Conservation (phyloP, 1,139 yeast species). For the Spencermartinsiella ligniputridi region DNA sequence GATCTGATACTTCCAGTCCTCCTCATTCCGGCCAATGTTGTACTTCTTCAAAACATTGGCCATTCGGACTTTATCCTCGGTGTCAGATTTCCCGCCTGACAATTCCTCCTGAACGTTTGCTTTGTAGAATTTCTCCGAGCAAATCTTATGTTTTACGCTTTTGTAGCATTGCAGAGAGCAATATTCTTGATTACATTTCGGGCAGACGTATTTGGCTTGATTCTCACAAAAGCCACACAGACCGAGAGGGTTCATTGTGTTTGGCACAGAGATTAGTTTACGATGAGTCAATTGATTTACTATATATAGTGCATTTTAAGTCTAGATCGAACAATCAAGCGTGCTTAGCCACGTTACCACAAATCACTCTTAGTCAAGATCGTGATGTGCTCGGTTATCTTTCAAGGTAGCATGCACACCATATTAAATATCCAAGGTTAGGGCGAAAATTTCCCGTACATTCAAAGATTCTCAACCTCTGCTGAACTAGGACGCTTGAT, state of each 20-base stretch:
- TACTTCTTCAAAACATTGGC: constrained; percentile 16
- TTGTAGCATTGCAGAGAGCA: constrained; percentile 25
- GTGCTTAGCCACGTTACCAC: too few relatives aligned
- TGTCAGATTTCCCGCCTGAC: constrained; percentile 3
- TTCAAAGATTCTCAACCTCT: too few relatives aligned
- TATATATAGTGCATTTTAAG: too few relatives aligned
- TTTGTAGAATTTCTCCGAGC: constrained; percentile 21
- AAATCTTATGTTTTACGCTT: constrained; percentile 16
- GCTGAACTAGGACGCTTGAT: too few relatives aligned
- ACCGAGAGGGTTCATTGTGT: neutral
- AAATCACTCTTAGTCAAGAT: too few relatives aligned
- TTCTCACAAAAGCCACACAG: constrained; percentile 2
- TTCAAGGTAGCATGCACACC: too few relatives aligned
- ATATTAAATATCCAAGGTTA: too few relatives aligned
- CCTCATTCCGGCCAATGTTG: constrained; percentile 11
- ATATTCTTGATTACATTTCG: constrained; percentile 21
- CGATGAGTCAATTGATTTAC: too few relatives aligned
- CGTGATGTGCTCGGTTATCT: too few relatives aligned
- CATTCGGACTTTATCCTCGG: constrained; percentile 15
- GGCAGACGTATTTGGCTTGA: constrained; percentile 22
- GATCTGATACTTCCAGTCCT: constrained; percentile 22
- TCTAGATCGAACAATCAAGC: too few relatives aligned
- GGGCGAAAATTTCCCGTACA: too few relatives aligned
- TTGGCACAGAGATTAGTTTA: too few relatives aligned
- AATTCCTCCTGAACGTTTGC: constrained; percentile 13